A percentile compares a stretch with the other conserved stretches of the same genome.
Conservation (phyloP, 1,284 basidiomycete species). For the Rhodotorula glutinis region DNA sequence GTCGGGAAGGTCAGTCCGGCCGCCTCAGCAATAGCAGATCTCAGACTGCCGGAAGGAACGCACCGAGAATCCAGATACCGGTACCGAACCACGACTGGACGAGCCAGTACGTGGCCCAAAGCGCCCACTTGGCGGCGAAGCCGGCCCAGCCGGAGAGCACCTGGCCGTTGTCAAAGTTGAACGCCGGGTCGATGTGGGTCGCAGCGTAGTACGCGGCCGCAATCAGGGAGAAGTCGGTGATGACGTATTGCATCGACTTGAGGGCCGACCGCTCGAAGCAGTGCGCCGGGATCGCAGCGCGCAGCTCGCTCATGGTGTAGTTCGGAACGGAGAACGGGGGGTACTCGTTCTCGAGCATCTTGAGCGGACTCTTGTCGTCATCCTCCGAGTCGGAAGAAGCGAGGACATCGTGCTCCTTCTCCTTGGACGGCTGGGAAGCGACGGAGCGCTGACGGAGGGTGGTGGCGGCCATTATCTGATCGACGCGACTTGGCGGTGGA, state of each 20-base stretch:
- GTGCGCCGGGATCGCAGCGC: constrained; percentile 53
- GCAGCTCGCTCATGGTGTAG: constrained; percentile 35
- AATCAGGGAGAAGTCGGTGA: constrained; percentile 73
- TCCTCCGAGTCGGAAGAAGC: constrained; percentile 22
- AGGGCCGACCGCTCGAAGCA: constrained; percentile 90
- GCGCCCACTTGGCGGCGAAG: constrained; percentile 60
- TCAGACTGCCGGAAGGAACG: too few relatives aligned
- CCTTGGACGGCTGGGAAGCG: constrained; percentile 4
- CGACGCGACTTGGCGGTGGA: background rate
- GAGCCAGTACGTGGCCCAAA: constrained; percentile 82
- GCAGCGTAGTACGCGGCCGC: constrained; percentile 67
- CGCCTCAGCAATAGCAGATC: too few relatives aligned
- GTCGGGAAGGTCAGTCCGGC: background rate
- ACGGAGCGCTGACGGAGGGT: constrained; percentile 26
- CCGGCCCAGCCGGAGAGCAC: constrained; percentile 36
- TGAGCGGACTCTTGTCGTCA: constrained; percentile 24
- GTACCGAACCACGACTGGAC: constrained; percentile 83
- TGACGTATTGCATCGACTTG: constrained; percentile 74
- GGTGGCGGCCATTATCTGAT: constrained; percentile 5
- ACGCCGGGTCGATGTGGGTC: constrained; percentile 63
- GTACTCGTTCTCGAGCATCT: constrained; percentile 21
- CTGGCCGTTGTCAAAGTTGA: constrained; percentile 51
- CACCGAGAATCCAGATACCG: constrained; percentile 48
- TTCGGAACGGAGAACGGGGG: constrained; percentile 26
- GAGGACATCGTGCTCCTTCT: constrained; percentile 29